Evolutionary conservation across 768 basidiomycete genomes (phyloP), one percentile per base, ranked within the genome.

Genomic region (Xanthoconium stramineum): DNA sequence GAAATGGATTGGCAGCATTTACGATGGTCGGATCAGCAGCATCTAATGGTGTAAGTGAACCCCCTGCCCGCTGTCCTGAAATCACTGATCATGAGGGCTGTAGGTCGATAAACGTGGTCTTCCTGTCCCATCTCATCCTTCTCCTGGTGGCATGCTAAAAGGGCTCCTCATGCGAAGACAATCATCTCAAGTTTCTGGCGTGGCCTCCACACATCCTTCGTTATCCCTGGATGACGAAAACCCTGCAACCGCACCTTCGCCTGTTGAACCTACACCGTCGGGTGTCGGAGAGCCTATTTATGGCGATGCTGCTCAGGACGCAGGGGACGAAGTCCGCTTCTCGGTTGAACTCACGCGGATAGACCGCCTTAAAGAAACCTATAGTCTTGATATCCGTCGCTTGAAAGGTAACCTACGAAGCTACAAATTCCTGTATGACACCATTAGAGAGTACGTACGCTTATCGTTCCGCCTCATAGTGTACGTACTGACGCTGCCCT

Each of bases 321-420:
- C 84, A 19, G 94, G 94, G 32, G 96, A 96, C 64, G 97, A 98
- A 83, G 93, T 99, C 62, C 85, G 91, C 62, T 98, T 98, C 78
- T 91, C 86, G 13, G 89, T 98, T 59, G 97, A 99, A 76, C 74
- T 99, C 59, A 98, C 96, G 46, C 78, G 90, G 64, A 78, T 99
- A 65, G 89, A 92, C 71, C 84, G 93, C 59, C 79, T 98, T 65
- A 91, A 87, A 62, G 91, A 92, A 68, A 91, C 94, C 44, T 95
- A 88, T 72, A 89, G 88, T 72, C 78, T 98, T 64, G 95, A 98
- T 74, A 88, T 98, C 68, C 84, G 95, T 65, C 76, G 97, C 61
- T 69, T 98, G 67, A 94, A 96, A 72, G 97, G 97, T 30, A 91
- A 91, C 69, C 76, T 96, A 69, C 83, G 91, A 75, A 92, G 91